Percentiles rank a stretch among this genome's conserved stretches.
phyloP scores from a whole-genome alignment of 73 alveolate genomes.

The Blepharisma japonicum region DNA sequence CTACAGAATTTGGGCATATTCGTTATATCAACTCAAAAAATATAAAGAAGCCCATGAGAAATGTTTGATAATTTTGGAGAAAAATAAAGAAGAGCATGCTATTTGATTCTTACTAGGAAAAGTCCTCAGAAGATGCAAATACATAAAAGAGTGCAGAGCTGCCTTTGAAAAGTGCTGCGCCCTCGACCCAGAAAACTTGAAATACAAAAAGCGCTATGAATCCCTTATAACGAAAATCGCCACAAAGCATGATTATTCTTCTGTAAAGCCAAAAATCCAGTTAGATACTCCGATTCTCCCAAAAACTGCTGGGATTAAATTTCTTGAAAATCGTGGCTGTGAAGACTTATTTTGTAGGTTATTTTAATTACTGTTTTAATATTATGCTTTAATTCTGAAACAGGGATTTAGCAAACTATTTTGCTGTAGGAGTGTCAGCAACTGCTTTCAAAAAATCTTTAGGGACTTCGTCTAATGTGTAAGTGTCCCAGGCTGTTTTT shows the following conservation, averaged over 20 bases:
- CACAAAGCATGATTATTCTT: background rate
- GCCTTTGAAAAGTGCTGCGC: background rate
- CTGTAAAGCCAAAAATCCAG: background rate
- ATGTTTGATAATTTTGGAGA: background rate
- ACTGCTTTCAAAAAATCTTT: too few species aligned
- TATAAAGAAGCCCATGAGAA: background rate
- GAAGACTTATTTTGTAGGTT: background rate
- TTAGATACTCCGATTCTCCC: constrained; percentile 6
- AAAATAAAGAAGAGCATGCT: background rate
- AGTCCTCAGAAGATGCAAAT: background rate
- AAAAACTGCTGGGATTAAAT: background rate
- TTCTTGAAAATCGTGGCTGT: background rate
- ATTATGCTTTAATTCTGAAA: too few species aligned
- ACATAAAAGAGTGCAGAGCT: background rate
- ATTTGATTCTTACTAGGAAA: background rate
- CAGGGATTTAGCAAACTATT: too few species aligned
- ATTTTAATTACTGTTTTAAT: background rate
- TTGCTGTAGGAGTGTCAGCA: too few species aligned
- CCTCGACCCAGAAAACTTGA: background rate
- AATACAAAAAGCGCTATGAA: background rate
- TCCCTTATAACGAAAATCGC: background rate
- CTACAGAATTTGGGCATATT: background rate
- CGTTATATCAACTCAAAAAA: background rate
- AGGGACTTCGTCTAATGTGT: too few species aligned
- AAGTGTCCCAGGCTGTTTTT: constrained; percentile 12